Base-by-base conservation (phyloP, 108 stramenopile genomes). In the Asterionellopsis glacialis region DNA sequence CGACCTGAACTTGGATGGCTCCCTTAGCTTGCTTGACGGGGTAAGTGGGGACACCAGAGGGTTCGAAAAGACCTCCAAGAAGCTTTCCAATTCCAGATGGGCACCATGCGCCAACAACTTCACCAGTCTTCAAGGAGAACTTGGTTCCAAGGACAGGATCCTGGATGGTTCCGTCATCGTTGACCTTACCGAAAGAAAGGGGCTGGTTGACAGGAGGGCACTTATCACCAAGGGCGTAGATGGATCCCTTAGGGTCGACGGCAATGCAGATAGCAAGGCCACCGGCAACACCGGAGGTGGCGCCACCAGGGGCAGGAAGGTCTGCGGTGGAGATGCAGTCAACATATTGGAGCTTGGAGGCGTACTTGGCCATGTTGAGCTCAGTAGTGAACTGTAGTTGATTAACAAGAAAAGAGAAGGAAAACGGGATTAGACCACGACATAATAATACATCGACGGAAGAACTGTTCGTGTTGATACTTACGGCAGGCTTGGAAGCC, bases 161-260 rank as follows among this genome's bases (percentile, higher is more conserved):
- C 63, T 84, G 69, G 77, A 97, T 94, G 74, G 78, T 75, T 49
- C 90, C 87, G 63, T 86, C 85, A 28, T 48, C 59, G 26, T 63
- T 66, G 42, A 97, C 94, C 58, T 85, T 89, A 57, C 96, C 94
- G 76, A 93, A 93, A 23, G 91, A 92, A 62, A 96, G 87, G 55
- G 96, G 96, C 75, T 94, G 93, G 90, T 91, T 91, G 70, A 96
- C 75, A 41, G 93, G 94, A 22, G 96, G 96, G 89, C 95, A 97
- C 77, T 95, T 97, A 80, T 97, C 95, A 43, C 94, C 95, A 45
- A 96, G 85, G 55, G 94, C 95, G 64, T 82, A 97, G 51, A 97
- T 86, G 50, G 85, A 75, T 70, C 96, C 95, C 73, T 81, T 80
- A n/a, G 73, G 74, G 79, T 95, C 95, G 57, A 95, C 96, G 56